Percentiles rank a stretch among this genome's conserved stretches.
Conservation (phyloP, 768 basidiomycete species). For the Erythrobasidium yunnanense region DNA sequence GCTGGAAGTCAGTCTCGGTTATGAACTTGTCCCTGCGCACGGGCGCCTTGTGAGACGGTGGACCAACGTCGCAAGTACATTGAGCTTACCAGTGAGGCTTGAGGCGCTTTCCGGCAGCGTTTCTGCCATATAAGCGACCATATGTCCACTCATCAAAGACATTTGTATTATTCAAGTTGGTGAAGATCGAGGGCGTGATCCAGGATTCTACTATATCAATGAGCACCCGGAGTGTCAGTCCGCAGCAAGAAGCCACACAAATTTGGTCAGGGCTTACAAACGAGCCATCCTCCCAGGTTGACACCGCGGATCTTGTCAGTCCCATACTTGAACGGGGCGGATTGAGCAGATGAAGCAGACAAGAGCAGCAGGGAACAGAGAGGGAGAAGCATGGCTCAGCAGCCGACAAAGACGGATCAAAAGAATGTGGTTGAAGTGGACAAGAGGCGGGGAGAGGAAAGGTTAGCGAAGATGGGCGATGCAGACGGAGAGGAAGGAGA, state of each 20-base stretch:
- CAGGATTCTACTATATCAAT: conserved; percentile 50
- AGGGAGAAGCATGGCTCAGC: too few species aligned
- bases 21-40: conserved; percentile 6
- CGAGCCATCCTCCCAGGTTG: conserved; percentile 62
- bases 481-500: too few species aligned
- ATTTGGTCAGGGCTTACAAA: conserved; percentile 47
- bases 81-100: conserved; percentile 14
- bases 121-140: neutral
- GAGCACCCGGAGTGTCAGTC: neutral
- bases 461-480: too few species aligned
- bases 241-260: conserved; percentile 41
- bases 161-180: conserved; percentile 51
- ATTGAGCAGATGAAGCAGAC: too few species aligned
- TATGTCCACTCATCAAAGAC: conserved; percentile 59
- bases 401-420: too few species aligned
- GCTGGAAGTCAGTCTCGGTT: neutral
- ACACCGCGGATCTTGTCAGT: conserved; percentile 66
- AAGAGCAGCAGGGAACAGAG: too few species aligned
- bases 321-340: conserved; percentile 53
- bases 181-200: conserved; percentile 68
- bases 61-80: too few species aligned
- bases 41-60: neutral
- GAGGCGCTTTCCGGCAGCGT: neutral
- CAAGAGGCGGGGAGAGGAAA: too few species aligned
- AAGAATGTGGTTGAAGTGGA: too few species aligned